Percentiles rank a stretch among this genome's conserved stretches.
Evolutionary conservation across 139 green algal species (phyloP).

Genomic region (Zygnema cylindricum): DNA sequence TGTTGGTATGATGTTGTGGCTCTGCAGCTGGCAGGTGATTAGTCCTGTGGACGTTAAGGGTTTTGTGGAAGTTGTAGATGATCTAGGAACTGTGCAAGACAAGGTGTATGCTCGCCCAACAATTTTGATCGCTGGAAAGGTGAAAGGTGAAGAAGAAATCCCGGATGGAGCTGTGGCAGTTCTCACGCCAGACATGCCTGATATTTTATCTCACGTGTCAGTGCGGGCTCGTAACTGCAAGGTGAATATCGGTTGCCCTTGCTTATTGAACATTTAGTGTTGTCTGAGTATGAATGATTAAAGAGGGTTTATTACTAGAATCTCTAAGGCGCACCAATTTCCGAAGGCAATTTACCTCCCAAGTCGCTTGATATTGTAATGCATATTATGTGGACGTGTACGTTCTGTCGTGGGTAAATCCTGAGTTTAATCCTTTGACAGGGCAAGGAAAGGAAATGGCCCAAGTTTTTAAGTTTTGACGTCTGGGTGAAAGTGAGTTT

Average conservation of each 20-base stretch:
- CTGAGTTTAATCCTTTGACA: too few relatives aligned
- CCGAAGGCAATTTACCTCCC: too few relatives aligned
- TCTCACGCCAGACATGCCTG: conserved; percentile 69
- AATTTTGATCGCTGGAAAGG: conserved; percentile 72
- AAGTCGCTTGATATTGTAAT: too few relatives aligned
- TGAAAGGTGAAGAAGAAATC: conserved; percentile 78
- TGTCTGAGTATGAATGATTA: too few relatives aligned
- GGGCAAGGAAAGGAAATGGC: too few relatives aligned
- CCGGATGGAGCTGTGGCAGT: conserved; percentile 68
- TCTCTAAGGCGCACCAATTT: too few relatives aligned
- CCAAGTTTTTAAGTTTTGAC: background rate
- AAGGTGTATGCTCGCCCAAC: conserved; percentile 66
- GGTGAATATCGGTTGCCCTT: too few relatives aligned
- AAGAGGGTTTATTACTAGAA: too few relatives aligned
- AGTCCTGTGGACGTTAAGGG: conserved; percentile 52
- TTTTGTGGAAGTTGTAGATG: conserved; percentile 63
- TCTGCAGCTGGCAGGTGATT: conserved; percentile 71
- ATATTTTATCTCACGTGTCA: conserved; percentile 79
- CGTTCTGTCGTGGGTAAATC: too few relatives aligned
- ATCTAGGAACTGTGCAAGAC: conserved; percentile 67
- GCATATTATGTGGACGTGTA: too few relatives aligned
- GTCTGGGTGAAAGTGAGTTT: background rate
- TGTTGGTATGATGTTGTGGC: too few relatives aligned
- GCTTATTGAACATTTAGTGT: too few relatives aligned
- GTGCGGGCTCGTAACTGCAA: conserved; percentile 75